Conservation (phyloP, 805 yeast genomes). For the Yarrowia yakushimensis region DNA sequence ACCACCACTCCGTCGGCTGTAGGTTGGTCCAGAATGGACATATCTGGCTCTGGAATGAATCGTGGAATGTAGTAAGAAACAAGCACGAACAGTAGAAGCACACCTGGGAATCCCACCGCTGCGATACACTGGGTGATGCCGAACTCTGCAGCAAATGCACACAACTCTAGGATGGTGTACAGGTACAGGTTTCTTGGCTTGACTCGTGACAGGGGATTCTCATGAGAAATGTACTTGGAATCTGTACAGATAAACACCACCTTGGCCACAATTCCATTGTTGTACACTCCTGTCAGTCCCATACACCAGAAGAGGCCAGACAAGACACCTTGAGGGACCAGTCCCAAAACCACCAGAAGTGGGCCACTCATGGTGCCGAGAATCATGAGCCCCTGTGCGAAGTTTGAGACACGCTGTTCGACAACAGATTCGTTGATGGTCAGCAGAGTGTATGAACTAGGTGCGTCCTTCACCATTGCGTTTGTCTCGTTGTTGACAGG, state of each 20-base stretch:
- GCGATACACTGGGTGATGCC: constrained; percentile 83
- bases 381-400: constrained; percentile 77
- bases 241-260: constrained; percentile 65
- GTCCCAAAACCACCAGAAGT: constrained; percentile 68
- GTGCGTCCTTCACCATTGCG: constrained; percentile 18
- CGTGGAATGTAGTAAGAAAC: constrained; percentile 60
- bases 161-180: constrained; percentile 55
- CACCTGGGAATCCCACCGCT: constrained; percentile 92
- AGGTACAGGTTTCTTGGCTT: constrained; percentile 44
- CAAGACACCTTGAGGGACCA: constrained; percentile 87
- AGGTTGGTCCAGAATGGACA: constrained; percentile 60
- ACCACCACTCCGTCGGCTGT: constrained; percentile 43
- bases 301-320: constrained; percentile 91
- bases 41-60: constrained; percentile 58
- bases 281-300: constrained; percentile 78
- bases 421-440: constrained; percentile 55
- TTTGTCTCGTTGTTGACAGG: constrained; percentile 25
- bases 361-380: constrained; percentile 90
- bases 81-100: constrained; percentile 63
- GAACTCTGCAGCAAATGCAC: constrained; percentile 76
- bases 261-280: constrained; percentile 60
- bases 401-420: constrained; percentile 85
- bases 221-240: constrained; percentile 40
- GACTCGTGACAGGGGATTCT: constrained; percentile 38
- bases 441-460: background rate